Base-by-base conservation (phyloP, 139 green algal genomes). In the Chlorella sp. region DNA sequence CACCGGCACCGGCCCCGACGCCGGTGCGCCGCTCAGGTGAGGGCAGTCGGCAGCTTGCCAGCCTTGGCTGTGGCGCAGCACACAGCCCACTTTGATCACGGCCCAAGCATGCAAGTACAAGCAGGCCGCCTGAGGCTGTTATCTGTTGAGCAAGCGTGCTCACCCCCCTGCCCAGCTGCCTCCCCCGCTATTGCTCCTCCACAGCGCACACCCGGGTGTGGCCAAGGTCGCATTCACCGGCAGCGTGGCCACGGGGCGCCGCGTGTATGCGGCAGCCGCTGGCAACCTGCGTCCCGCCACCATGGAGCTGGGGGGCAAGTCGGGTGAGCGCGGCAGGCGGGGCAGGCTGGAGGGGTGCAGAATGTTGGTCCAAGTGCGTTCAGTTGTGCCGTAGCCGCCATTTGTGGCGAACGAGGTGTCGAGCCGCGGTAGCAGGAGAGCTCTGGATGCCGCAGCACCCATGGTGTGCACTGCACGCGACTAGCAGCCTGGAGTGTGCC, bases 221-320 rank as follows among this genome's bases (percentile, higher is more conserved):
- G 93, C 95, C 86, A 98, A 98, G 90, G 87, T 98, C 34, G 89
- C 94, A 0, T 98, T 98, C 92, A 98, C 96, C 0, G 96, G 96
- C 63, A 94, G 86, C 85, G 86, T 87, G 28, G 82, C 87, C 36
- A 98, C 94, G 2, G 95, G 96, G 25, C 67, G 87, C 38, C 74
- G 81, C 4, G 92, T 98, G 28, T 89, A 88, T 17, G 67, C 79
- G n/a, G 92, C 93, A 0, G 96, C 95, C 0, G 93, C 94, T 2
- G 41, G 70, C 65, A 96, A 96, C 84, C 86, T 95, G 63, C 88
- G 91, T 18, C 93, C 94, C 15, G 89, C 92, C 23, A 94, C 87
- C 51, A 84, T 96, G 89, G 94, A 97, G 92, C 90, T 97, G 80
- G 96, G 96, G 2, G 96, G 96, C 34, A 98, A 98, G 92, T 92